Evolutionary conservation across 257 asterid genomes (phyloP).

Genomic region (Avicennia marina): DNA sequence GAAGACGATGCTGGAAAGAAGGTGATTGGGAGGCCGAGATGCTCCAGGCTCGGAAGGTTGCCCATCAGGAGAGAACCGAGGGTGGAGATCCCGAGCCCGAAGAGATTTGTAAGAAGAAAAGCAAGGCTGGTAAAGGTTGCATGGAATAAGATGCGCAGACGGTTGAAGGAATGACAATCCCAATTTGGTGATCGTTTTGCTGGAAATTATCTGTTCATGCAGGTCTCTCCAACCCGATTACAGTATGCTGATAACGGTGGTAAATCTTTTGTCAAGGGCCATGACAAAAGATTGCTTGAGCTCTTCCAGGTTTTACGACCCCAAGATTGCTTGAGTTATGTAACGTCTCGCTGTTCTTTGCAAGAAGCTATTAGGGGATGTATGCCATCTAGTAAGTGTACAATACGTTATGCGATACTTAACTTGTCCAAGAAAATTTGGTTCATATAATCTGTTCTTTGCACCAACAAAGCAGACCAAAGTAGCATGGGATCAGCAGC

Average conservation of each 20-base stretch:
- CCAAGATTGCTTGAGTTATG: no score
- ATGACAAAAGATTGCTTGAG: no score
- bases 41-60: constrained; percentile 22
- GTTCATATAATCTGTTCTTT: no score
- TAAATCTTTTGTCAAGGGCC: constrained; percentile 11
- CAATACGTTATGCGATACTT: no score
- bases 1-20: constrained; percentile 35
- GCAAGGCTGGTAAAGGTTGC: constrained; percentile 35
- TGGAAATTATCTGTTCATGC: constrained; percentile 85
- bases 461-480: no score
- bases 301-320: no score
- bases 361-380: no score
- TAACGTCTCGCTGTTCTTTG: no score
- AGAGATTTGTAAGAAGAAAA: constrained; percentile 40
- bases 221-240: constrained; percentile 71
- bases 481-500: constrained; percentile 10
- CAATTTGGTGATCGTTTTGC: constrained; percentile 84
- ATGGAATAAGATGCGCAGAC: constrained; percentile 44
- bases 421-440: no score
- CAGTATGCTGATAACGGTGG: constrained; percentile 13
- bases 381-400: no score
- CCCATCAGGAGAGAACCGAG: constrained; percentile 39
- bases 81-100: constrained; percentile 46
- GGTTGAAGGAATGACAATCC: constrained; percentile 71
- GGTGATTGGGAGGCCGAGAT: constrained; percentile 31